These are phyloP conservation scores for Dichomitus squalens DNA, from an alignment of 1,284 basidiomycete genomes.

Conservation along the genomic window DNA sequence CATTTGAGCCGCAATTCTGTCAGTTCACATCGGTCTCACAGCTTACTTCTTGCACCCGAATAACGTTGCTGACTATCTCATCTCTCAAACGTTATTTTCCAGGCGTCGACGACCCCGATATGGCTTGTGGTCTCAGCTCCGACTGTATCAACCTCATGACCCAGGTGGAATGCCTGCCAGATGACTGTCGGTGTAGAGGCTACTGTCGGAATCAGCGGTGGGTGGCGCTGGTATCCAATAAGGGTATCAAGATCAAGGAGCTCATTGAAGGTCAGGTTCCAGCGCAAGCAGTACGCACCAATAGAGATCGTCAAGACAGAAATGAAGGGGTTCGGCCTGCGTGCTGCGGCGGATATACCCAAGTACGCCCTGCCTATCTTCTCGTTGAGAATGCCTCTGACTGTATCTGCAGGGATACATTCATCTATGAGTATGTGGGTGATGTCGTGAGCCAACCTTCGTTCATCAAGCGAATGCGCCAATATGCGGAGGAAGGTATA, in stretches of 20 bases:
- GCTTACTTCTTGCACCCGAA: neutral
- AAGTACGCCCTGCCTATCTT: slow-evolving; percentile 57
- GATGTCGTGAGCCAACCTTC: slow-evolving; percentile 90
- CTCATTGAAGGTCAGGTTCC: slow-evolving; percentile 63
- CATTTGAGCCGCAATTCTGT: neutral
- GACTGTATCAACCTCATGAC: slow-evolving; percentile 98
- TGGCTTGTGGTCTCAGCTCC: slow-evolving; percentile 86
- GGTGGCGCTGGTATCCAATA: slow-evolving; percentile 27
- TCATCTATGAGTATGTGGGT: slow-evolving; percentile 98
- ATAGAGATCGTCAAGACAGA: slow-evolving; percentile 94
- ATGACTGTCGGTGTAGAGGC: slow-evolving; percentile 83
- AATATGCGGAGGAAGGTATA: slow-evolving; percentile 93
- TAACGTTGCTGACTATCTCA: slow-evolving; percentile 17
- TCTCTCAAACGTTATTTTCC: neutral
- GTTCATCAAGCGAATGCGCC: slow-evolving; percentile 93
- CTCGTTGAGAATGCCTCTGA: neutral
- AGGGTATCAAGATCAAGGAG: too few relatives aligned
- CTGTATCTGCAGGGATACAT: slow-evolving; percentile 65
- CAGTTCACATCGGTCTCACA: neutral
- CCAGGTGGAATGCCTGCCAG: slow-evolving; percentile 91
- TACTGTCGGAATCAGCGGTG: slow-evolving; percentile 95
- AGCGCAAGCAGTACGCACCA: slow-evolving; percentile 81
- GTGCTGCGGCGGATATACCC: slow-evolving; percentile 71
- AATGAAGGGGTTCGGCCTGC: slow-evolving; percentile 93
- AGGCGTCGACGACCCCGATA: slow-evolving; percentile 49